Percentiles rank a stretch among this genome's conserved stretches.
Evolutionary conservation across 495 filamentous ascomycete genomes (phyloP).

Genomic region (Tetracladium setigerum): DNA sequence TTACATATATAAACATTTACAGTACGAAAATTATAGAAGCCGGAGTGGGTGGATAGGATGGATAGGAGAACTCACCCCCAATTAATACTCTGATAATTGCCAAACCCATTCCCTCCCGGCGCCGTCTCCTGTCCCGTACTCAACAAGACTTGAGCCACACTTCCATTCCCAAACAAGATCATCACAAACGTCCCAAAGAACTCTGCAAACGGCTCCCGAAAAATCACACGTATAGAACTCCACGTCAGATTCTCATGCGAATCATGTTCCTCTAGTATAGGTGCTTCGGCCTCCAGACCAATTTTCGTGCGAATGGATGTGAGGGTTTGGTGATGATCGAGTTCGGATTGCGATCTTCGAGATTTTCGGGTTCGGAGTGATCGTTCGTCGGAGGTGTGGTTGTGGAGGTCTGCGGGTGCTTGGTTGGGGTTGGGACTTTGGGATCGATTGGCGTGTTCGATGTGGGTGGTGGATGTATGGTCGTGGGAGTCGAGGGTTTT

Average conservation of each 20-base stretch:
- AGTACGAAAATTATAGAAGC: too few relatives aligned
- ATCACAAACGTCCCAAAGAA: constrained; percentile 58
- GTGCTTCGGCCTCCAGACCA: constrained; percentile 12
- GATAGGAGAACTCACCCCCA: constrained; percentile 37
- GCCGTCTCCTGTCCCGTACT: constrained; percentile 7
- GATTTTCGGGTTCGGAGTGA: neutral
- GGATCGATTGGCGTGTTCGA: too few relatives aligned
- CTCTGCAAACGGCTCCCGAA: constrained; percentile 53
- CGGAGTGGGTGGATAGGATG: neutral
- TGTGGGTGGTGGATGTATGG: too few relatives aligned
- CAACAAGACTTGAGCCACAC: constrained; percentile 16
- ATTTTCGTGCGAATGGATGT: constrained; percentile 9
- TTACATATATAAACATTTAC: neutral
- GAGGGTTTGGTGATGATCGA: constrained; percentile 7
- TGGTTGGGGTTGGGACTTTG: too few relatives aligned
- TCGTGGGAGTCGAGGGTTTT: too few relatives aligned
- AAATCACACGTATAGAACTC: constrained; percentile 29
- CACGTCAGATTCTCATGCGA: constrained; percentile 31
- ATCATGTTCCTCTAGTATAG: constrained; percentile 17
- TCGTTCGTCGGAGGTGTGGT: too few relatives aligned
- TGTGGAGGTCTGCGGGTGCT: too few relatives aligned
- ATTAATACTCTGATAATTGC: constrained; percentile 37
- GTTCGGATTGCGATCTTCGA: constrained; percentile 1
- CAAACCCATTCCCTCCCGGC: constrained; percentile 17
- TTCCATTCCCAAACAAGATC: constrained; percentile 55